phyloP scores from a whole-genome alignment of 2,329 filamentous ascomycete genomes.

The Aspergillus fumigatus region DNA sequence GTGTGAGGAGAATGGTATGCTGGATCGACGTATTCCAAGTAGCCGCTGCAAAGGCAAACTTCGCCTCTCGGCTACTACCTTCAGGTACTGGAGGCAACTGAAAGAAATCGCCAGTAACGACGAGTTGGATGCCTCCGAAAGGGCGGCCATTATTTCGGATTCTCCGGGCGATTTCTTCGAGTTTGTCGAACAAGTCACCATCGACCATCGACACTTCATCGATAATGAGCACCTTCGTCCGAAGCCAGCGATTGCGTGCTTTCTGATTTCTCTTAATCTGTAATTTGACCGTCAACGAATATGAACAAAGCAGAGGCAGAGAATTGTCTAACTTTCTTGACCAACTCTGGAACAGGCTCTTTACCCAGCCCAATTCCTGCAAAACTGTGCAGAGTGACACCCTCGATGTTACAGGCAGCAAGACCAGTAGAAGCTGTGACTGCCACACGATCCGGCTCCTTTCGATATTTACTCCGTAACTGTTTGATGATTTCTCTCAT shows the following conservation, averaged over 20 bases:
- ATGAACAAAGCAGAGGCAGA: neutral
- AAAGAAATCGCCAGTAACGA: constrained; percentile 97
- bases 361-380: constrained; percentile 93
- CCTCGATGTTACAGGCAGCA: constrained; percentile 93
- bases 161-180: constrained; percentile 78
- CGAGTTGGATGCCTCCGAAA: constrained; percentile 92
- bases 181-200: constrained; percentile 92
- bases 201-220: constrained; percentile 99
- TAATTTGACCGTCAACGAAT: constrained; percentile 12
- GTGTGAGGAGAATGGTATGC: constrained; percentile 90
- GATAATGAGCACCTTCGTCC: constrained; percentile 80
- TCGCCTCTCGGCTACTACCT: constrained; percentile 59
- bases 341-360: constrained; percentile 70
- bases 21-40: constrained; percentile 92
- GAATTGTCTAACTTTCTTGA: constrained; percentile 60
- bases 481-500: constrained; percentile 86
- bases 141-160: constrained; percentile 87
- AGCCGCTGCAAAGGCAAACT: constrained; percentile 87
- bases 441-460: constrained; percentile 78
- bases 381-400: constrained; percentile 93
- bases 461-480: constrained; percentile 68
- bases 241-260: constrained; percentile 81
- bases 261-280: constrained; percentile 78
- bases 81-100: constrained; percentile 93
- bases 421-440: constrained; percentile 94